Evolutionary conservation across 1,139 yeast genomes (phyloP).

Genomic region (Debaryomyces udenii): DNA sequence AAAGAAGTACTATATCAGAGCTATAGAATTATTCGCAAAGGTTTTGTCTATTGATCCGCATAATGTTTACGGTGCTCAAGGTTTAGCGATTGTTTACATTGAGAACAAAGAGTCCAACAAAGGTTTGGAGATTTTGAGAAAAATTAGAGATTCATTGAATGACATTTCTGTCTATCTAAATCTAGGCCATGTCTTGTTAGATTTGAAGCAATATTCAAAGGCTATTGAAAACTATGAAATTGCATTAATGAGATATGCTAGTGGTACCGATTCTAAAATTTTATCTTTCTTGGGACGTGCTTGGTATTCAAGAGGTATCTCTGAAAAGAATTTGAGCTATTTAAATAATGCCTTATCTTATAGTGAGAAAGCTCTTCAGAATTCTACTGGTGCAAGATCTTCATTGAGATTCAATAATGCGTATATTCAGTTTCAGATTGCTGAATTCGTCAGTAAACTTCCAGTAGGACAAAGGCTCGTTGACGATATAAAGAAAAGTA

Average conservation of each 20-base stretch:
- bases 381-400: slow-evolving; percentile 40
- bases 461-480: slow-evolving; percentile 62
- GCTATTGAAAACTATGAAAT: slow-evolving; percentile 89
- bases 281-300: slow-evolving; percentile 81
- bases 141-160: slow-evolving; percentile 85
- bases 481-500: slow-evolving; percentile 62
- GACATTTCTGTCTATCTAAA: slow-evolving; percentile 84
- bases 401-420: slow-evolving; percentile 78
- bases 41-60: slow-evolving; percentile 81
- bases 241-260: slow-evolving; percentile 68
- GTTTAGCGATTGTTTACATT: slow-evolving; percentile 90
- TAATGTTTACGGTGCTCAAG: slow-evolving; percentile 97
- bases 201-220: slow-evolving; percentile 77
- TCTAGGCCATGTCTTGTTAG: slow-evolving; percentile 85
- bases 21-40: slow-evolving; percentile 87
- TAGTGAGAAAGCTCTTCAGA: slow-evolving; percentile 58
- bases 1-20: slow-evolving; percentile 79
- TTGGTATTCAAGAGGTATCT: slow-evolving; percentile 81
- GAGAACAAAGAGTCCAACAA: slow-evolving; percentile 77
- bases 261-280: slow-evolving; percentile 65
- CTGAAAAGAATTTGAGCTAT: slow-evolving; percentile 64
- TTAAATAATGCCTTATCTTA: slow-evolving; percentile 65
- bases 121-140: slow-evolving; percentile 85
- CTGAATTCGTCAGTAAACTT: slow-evolving; percentile 74
- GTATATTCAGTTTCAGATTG: slow-evolving; percentile 81